phyloP scores from a whole-genome alignment of 768 basidiomycete genomes.

The Boletus edulis region DNA sequence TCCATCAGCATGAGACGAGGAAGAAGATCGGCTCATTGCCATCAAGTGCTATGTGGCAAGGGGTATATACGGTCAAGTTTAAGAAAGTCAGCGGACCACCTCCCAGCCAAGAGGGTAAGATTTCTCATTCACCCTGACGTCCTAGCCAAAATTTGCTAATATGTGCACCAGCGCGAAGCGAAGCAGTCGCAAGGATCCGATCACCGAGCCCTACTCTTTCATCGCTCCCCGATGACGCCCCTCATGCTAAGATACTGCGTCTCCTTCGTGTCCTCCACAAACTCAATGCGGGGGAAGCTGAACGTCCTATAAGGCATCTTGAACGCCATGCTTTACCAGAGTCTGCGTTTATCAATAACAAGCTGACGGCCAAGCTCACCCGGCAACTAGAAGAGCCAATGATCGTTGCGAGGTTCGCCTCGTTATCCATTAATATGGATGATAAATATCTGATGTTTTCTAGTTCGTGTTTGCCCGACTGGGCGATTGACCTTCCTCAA shows the following conservation, averaged over 20 bases:
- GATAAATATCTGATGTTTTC: not conserved
- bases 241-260: constrained; percentile 87
- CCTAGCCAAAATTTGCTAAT: constrained; percentile 1
- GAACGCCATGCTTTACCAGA: constrained; percentile 67
- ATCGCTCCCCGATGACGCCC: constrained; percentile 79
- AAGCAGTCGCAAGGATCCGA: constrained; percentile 48
- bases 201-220: constrained; percentile 69
- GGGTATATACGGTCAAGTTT: constrained; percentile 88
- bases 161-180: constrained; percentile 32
- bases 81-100: constrained; percentile 87
- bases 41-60: constrained; percentile 81
- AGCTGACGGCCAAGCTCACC: constrained; percentile 95
- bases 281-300: constrained; percentile 71
- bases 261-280: constrained; percentile 85
- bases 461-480: constrained; percentile 95
- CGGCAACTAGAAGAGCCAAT: constrained; percentile 97
- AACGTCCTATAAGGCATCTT: constrained; percentile 47
- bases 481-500: constrained; percentile 93
- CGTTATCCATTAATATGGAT: constrained; percentile 16
- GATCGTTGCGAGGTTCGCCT: constrained; percentile 93
- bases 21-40: constrained; percentile 65
- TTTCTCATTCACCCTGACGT: not conserved
- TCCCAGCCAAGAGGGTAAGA: constrained; percentile 59
- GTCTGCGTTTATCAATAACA: constrained; percentile 94
- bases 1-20: constrained; percentile 86